Base-by-base conservation (phyloP, 169 alveolate genomes). In the Babesia ovis region DNA sequence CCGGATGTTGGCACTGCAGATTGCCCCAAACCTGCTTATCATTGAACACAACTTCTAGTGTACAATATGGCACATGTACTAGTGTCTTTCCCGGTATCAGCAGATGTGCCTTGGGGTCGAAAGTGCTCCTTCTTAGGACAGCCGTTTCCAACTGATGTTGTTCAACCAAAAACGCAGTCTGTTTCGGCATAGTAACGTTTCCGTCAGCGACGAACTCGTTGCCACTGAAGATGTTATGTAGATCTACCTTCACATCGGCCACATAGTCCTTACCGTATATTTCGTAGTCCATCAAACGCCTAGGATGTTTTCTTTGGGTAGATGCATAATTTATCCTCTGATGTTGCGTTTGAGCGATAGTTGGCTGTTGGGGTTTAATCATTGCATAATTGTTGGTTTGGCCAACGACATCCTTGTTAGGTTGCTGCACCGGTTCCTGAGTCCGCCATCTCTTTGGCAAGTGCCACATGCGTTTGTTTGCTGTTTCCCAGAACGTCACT, bases 1-100 rank as follows among this genome's bases (percentile, higher is more conserved):
- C 85, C 18, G 95, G 95, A 70, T 92, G 95, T 42, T 91, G 95
- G 60, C 85, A 91, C 50, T 91, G 95, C 68, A 90, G 61, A 59
- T 92, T 92, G 0, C 95, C 95, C 93, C 93, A 92, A 42, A 92
- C 60, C 51, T 92, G 95, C 46, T 86, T 84, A 53, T 90, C 89
- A 69, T 92, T 92, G 50, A 92, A 92, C 12, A 92, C 84, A n/a
- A 87, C 66, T 53, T 92, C 95, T 43, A 92, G 73, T 14, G 95
- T 88, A 12, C 92, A 74, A 48, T 92, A 92, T 4, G 95, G 95
- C 31, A 92, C 83, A 67, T 77, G 83, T 18, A 86, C 85, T 64
- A 91, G 68, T 27, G 93, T 92, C 25, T 91, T 85, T 42, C 74
- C 84, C 34, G 91, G 86, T 12, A 81, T 22, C 11, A 61, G 50